Evolutionary conservation across 73 alveolate genomes (phyloP), one percentile per base, ranked within the genome.

Genomic region (Paramecium bursaria): DNA sequence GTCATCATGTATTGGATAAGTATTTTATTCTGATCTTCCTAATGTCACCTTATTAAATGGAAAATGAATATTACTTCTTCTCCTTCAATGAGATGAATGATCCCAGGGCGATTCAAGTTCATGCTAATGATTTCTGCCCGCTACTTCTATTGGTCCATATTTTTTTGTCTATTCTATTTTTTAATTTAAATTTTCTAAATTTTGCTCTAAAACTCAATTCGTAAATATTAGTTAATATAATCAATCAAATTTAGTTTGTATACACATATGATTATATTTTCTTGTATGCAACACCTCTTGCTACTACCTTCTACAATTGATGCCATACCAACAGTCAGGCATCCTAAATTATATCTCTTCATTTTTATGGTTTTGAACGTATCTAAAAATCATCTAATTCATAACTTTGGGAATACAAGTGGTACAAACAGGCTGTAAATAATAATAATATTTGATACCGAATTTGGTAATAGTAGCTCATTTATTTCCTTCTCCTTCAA

Each of bases 301-400:
- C 31, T n/a, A n/a, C n/a, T 57, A n/a, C 3, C 29, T 57, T 57
- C 76, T 57, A 29, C 76, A 57, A 30, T 57, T 57, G 0, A 57
- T 29, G 11, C 76, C 76, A 29, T 26, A 57, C 14, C 29, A 57
- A 7, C 76, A 57, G 9, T 57, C 76, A n/a, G 76, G 50, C 2
- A 6, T 25, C 0, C 30, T 25, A 22, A 57, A 57, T 1, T 29
- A 9, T 6, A 17, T 30, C 6, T 57, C 76, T 29, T 57, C 52
- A 27, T 26, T n/a, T 14, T 57, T 57, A 33, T 22, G 6, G 9
- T 14, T 5, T 26, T 23, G 26, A 1, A 57, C 76, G 15, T 57
- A 57, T 57, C 27, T 57, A 17, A 23, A 57, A 2, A 57, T 29
- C 1, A 57, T 57, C 50, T 25, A 57, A 11, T 23, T 26, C 1